Evolutionary conservation across 2,329 filamentous ascomycete genomes (phyloP), one percentile per base, ranked within the genome.

Genomic region (Myriosclerotinia curreyana): DNA sequence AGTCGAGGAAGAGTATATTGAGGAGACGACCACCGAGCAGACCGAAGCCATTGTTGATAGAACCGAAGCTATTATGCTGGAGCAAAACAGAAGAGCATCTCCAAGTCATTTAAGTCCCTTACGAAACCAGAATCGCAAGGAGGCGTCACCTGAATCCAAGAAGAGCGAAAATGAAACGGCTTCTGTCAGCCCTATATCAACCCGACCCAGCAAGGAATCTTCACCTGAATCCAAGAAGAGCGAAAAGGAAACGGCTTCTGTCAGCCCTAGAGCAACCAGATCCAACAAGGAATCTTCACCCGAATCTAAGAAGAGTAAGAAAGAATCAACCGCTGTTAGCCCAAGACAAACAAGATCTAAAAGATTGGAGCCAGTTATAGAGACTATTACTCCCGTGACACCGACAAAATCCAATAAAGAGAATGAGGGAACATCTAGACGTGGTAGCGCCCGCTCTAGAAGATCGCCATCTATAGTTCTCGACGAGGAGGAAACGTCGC

Each of bases 391-490:
- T 34, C 53, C 60, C 8, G 34, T 40, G 15, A 66, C 62, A 8
- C 66, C 66, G 28, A 25, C 17, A n/a, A 64, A 56, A 31, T 49
- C 49, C 48, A 22, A 42, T 6, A 65, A 51, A 60, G 55, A 51
- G 12, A 59, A 40, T 3, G 56, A 58, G 12, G 25, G 8, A 25
- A 15, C 14, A 22, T 31, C 44, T 40, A 60, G 62, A 46, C 28
- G 7, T 31, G 46, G 34, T 40, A 61, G 22, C 28, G 22, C 34
- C 54, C 55, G 40, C 7, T 49, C 62, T 36, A 61, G 15, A 22
- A 40, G 40, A 46, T 64, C 66, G 1, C 66, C 69, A 22, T 68
- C 72, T 44, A 62, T 67, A 28, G 49, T 72, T 46, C 55, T 71
- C 15, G 69, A 73, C 48, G 55, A 67, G 22, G 64, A 65, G 51